These are phyloP conservation scores for Bacidia rubella DNA, from an alignment of 495 filamentous ascomycete genomes.

Conservation along the genomic window DNA sequence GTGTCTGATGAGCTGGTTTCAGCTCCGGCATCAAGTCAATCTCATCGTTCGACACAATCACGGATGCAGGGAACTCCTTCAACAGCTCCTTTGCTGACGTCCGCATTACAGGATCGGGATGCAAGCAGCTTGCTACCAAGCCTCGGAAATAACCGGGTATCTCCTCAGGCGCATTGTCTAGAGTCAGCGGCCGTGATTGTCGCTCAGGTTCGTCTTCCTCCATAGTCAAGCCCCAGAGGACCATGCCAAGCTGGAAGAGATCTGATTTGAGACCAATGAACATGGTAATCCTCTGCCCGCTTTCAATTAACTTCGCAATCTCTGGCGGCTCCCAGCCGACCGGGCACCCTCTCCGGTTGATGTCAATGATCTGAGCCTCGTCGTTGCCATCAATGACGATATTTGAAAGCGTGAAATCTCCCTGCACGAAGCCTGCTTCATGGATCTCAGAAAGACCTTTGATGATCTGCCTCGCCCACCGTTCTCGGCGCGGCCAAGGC, in stretches of 20 bases:
- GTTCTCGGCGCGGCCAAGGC: constrained; percentile 64
- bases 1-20: not conserved
- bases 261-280: constrained; percentile 98
- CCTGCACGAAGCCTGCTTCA: constrained; percentile 92
- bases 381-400: constrained; percentile 80
- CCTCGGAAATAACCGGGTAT: constrained; percentile 47
- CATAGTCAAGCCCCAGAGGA: constrained; percentile 82
- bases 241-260: constrained; percentile 92
- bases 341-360: constrained; percentile 89
- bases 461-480: constrained; percentile 89
- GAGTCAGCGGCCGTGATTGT: constrained; percentile 53
- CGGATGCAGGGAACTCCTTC: constrained; percentile 30
- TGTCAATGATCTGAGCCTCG: constrained; percentile 94
- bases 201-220: constrained; percentile 83
- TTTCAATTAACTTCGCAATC: constrained; percentile 72
- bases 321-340: constrained; percentile 98
- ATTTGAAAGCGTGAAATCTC: constrained; percentile 93
- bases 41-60: not conserved
- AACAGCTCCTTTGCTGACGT: constrained; percentile 45
- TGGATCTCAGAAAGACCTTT: constrained; percentile 85
- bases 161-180: constrained; percentile 26
- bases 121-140: constrained; percentile 45
- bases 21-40: not conserved
- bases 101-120: constrained; percentile 38
- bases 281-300: constrained; percentile 88